These are phyloP conservation scores for Fusarium xylarioides DNA, from an alignment of 2,329 filamentous ascomycete genomes.

Conservation along the genomic window DNA sequence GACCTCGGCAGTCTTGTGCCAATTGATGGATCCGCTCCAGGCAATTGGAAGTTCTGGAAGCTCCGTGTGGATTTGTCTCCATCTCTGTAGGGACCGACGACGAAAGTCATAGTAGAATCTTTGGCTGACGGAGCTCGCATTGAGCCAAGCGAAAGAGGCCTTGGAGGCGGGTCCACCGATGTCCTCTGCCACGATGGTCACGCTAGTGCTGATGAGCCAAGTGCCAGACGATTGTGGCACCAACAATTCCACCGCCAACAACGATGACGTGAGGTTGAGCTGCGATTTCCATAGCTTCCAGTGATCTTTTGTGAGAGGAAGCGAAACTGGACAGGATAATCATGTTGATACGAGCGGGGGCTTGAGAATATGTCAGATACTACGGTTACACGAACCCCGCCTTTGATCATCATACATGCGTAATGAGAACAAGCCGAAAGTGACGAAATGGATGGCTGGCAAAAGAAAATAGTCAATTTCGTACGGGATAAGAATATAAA, in stretches of 20 bases:
- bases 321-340: not conserved
- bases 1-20: slow-evolving; percentile 7
- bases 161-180: slow-evolving; percentile 14
- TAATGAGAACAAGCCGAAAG: not conserved
- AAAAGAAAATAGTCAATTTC: not conserved
- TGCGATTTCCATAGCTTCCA: not conserved
- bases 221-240: slow-evolving; percentile 30
- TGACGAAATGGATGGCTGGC: not conserved
- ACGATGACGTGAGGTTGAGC: slow-evolving; percentile 9
- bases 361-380: not conserved
- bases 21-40: slow-evolving; percentile 30
- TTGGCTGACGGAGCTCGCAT: slow-evolving; percentile 18
- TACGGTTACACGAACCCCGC: not conserved
- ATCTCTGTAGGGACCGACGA: slow-evolving; percentile 16
- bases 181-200: slow-evolving; percentile 26
- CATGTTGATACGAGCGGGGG: not conserved
- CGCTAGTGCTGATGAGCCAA: slow-evolving; percentile 2
- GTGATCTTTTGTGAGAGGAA: not conserved
- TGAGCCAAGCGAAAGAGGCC: slow-evolving; percentile 30
- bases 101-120: slow-evolving; percentile 23
- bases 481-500: fast-evolving
- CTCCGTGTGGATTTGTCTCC: slow-evolving; percentile 13
- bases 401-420: not conserved
- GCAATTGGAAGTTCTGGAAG: slow-evolving; percentile 11
- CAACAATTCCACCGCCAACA: slow-evolving; percentile 25